A percentile compares a stretch with the other conserved stretches of the same genome.
These are phyloP conservation scores for Lodderomyces margitis DNA, from an alignment of 1,139 yeast genomes.

Conservation along the genomic window DNA sequence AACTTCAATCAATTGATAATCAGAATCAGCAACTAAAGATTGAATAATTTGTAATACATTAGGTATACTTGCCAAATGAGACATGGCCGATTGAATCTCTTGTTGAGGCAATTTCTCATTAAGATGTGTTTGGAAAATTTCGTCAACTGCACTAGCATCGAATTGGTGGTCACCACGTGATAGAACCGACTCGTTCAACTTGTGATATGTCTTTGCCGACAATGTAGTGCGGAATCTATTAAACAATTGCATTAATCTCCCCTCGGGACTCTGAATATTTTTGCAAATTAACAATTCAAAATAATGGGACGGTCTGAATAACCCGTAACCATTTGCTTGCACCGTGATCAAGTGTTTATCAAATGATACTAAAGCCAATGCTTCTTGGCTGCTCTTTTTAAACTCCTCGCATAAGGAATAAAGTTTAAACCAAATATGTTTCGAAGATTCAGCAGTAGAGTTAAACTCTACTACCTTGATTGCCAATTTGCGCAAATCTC, in stretches of 20 bases:
- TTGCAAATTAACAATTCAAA: conserved; percentile 26
- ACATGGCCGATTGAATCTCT: conserved; percentile 22
- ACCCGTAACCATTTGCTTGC: conserved; percentile 36
- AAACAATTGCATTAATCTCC: conserved; percentile 24
- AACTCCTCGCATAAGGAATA: conserved; percentile 67
- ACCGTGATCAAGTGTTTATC: conserved; percentile 18
- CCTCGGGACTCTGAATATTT: conserved; percentile 15
- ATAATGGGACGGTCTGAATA: conserved; percentile 32
- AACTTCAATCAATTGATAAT: conserved; percentile 13
- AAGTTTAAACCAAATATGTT: conserved; percentile 52
- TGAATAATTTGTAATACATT: conserved; percentile 25
- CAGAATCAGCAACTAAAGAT: conserved; percentile 20
- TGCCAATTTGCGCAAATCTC: conserved; percentile 18
- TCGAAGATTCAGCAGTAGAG: conserved; percentile 9
- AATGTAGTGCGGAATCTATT: conserved; percentile 21
- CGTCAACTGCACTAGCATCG: conserved; percentile 15
- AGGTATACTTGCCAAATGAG: conserved; percentile 24
- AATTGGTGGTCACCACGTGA: conserved; percentile 2
- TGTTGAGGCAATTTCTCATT: conserved; percentile 24
- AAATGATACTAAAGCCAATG: conserved; percentile 23
- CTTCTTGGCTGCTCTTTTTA: conserved; percentile 56
- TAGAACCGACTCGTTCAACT: conserved; percentile 20
- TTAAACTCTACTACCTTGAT: conserved; percentile 23
- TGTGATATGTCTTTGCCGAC: conserved; percentile 28
- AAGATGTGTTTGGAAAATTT: conserved; percentile 23